Percentiles rank a stretch among this genome's conserved stretches.
Conservation (phyloP, 2,329 filamentous ascomycete genomes). For the Arthrobotrys entomopaga region DNA sequence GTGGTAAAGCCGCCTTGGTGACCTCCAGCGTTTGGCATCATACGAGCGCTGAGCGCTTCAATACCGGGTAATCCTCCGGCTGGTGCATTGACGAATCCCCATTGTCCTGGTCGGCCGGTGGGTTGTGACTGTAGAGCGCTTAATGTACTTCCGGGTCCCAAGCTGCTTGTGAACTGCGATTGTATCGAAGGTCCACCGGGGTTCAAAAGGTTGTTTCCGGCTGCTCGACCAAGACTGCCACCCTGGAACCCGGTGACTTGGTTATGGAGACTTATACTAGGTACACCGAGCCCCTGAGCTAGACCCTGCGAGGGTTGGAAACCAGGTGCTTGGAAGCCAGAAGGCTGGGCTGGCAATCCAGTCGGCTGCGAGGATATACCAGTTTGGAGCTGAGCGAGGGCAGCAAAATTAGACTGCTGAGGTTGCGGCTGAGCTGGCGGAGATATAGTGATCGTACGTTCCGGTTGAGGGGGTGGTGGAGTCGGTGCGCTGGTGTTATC, state of each 20-base stretch:
- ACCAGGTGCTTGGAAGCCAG: conserved; percentile 74
- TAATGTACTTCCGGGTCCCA: conserved; percentile 70
- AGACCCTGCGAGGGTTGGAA: conserved; percentile 70
- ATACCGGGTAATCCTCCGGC: conserved; percentile 91
- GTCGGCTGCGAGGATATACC: conserved; percentile 60
- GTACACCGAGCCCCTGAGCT: conserved; percentile 59
- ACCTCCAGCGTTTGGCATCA: conserved; percentile 96
- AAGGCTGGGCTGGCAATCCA: conserved; percentile 74
- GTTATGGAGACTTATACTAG: conserved; percentile 63
- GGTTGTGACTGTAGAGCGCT: conserved; percentile 87
- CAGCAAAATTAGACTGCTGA: conserved; percentile 61
- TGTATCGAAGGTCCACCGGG: conserved; percentile 79
- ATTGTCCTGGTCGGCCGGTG: conserved; percentile 90
- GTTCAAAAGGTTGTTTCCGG: conserved; percentile 22
- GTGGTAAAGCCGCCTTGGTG: conserved; percentile 85
- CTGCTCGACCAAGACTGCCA: conserved; percentile 38
- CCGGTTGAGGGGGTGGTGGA: conserved; percentile 66
- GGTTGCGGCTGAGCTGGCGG: conserved; percentile 61
- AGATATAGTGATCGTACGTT: conserved; percentile 55
- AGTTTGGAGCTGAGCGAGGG: conserved; percentile 52
- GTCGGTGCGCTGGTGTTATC: conserved; percentile 63
- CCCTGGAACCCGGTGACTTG: conserved; percentile 78
- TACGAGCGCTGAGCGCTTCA: conserved; percentile 86
- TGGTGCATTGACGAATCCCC: conserved; percentile 97
- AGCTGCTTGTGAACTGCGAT: conserved; percentile 72